phyloP scores from a whole-genome alignment of 768 basidiomycete genomes.

The Stropharia rugosoannulata region DNA sequence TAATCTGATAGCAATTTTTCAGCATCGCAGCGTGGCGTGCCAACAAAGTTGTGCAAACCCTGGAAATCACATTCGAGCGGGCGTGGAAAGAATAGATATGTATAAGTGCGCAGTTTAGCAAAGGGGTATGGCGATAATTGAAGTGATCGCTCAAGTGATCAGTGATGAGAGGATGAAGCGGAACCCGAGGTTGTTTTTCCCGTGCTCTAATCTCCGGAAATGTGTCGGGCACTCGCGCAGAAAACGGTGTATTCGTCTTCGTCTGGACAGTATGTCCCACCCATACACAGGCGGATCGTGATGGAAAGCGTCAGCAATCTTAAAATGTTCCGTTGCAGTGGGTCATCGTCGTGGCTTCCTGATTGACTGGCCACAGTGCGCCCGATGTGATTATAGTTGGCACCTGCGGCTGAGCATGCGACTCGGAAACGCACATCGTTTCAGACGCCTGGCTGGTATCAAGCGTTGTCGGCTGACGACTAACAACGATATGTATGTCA shows the following conservation, averaged over 20 bases:
- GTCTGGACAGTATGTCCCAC: background rate
- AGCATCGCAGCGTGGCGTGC: no score
- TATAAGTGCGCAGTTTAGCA: background rate
- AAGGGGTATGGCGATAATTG: background rate
- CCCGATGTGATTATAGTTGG: background rate
- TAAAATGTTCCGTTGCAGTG: slow-evolving; percentile 28
- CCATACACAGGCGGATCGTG: slow-evolving; percentile 15
- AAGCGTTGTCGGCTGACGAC: background rate
- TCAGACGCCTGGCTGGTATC: background rate
- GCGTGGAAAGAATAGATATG: no score
- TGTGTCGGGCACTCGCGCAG: slow-evolving; percentile 5
- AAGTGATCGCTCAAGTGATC: background rate
- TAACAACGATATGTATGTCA: background rate
- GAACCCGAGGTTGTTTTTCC: background rate
- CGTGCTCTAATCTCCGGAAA: slow-evolving; percentile 16
- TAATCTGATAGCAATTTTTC: no score
- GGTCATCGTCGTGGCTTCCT: no score
- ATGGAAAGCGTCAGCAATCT: slow-evolving; percentile 21
- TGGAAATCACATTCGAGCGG: no score
- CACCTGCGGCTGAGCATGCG: slow-evolving; percentile 1
- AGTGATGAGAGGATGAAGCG: background rate
- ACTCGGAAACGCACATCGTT: background rate
- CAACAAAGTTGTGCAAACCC: no score
- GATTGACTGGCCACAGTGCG: background rate
- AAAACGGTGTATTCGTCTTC: slow-evolving; percentile 3